Evolutionary conservation across 2,329 filamentous ascomycete species (phyloP), one percentile per base, ranked within the genome.

Genomic region (Pestalotiopsis sp.): DNA sequence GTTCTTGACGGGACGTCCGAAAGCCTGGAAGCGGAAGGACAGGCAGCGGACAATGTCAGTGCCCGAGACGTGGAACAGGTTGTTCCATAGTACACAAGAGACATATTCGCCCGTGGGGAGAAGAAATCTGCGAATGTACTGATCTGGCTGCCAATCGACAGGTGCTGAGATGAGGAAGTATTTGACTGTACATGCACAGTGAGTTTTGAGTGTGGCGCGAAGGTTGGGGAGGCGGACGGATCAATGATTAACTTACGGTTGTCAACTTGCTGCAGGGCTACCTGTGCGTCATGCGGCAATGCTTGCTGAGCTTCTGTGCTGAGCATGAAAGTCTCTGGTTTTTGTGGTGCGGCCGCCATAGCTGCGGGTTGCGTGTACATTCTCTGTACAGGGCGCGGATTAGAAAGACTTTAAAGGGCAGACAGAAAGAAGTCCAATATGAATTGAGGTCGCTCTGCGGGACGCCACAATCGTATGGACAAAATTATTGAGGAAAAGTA

Each of bases 131-230:
- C 96, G 91, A 78, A 99, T 98, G 80, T 98, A 97, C 83, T 98
- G 95, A 78, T 98, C 95, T 64, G 92, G 91, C 76, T 93, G 93
- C 96, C 96, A 99, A 84, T 99, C 96, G 74, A 98, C 96, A 49
- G 96, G 96, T 56, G 96, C 96, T 59, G 96, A 99, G 76, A 99
- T 97, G 83, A 99, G 92, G 83, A 99, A 99, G 84, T 98, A 99
- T 89, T 99, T 99, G 78, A 99, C 95, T 97, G 79, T 36, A 39
- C 36, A 17, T 25, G 27, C 31, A n/a, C 12, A 20, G 69, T 77
- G 71, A 80, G 76, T 49, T 36, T 36, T 36, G 7, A 36, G 31
- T 36, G 31, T 36, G 31, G 31, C 31, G 17, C 7, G 4, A 27
- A 7, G 57, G n/a, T 23, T 23, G 27, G 12, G 14, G 14, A 13